phyloP scores from a whole-genome alignment of 1,284 basidiomycete genomes.

The Puccinia triticina region DNA sequence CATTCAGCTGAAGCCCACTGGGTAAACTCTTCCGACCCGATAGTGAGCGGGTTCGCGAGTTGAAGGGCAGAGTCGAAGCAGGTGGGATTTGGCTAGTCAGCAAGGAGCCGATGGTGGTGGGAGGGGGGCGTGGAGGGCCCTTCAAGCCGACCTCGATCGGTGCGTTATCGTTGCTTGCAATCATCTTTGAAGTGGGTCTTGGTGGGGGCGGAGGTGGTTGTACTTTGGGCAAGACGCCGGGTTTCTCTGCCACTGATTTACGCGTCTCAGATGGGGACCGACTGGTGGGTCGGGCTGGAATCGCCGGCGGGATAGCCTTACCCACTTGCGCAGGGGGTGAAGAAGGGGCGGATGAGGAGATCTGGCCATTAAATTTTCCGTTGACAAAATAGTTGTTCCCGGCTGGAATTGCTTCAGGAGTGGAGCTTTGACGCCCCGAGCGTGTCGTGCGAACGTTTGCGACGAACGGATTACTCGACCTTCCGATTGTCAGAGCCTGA shows the following conservation, averaged over 20 bases:
- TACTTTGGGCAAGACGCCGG: neutral
- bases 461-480: constrained; percentile 31
- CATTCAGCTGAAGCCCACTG: neutral
- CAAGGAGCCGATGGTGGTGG: neutral
- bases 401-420: neutral
- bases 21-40: constrained; percentile 6
- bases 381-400: neutral
- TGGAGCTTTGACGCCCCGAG: neutral
- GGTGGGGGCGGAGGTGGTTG: constrained; percentile 37
- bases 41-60: neutral
- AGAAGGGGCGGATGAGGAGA: neutral
- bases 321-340: neutral
- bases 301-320: constrained; percentile 32
- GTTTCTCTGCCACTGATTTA: neutral
- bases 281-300: constrained; percentile 36
- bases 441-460: neutral
- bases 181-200: neutral
- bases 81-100: neutral
- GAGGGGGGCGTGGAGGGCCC: neutral
- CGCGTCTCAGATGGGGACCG: constrained; percentile 17
- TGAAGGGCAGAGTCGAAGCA: neutral
- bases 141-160: neutral
- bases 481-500: constrained; percentile 1
- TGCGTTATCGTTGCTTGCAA: neutral
- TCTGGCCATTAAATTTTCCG: constrained; percentile 5